phyloP scores from a whole-genome alignment of 2,329 filamentous ascomycete genomes.

The Scortechinia acanthostroma region DNA sequence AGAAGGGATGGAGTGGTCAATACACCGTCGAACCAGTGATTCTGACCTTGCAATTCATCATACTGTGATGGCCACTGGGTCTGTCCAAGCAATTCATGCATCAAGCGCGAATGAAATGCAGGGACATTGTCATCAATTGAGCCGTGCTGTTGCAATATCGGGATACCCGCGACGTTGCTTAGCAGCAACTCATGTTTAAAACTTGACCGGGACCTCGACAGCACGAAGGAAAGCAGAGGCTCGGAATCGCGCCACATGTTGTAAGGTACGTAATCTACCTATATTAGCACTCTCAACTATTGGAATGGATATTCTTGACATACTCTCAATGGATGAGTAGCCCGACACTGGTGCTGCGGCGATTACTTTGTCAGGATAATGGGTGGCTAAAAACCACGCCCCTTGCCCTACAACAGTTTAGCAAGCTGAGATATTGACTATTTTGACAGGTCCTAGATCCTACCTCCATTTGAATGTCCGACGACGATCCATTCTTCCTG shows the following conservation, averaged over 20 bases:
- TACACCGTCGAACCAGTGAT: slow-evolving; percentile 42
- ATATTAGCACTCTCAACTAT: background rate
- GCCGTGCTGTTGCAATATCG: slow-evolving; percentile 45
- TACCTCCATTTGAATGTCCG: slow-evolving; percentile 47
- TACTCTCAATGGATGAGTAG: slow-evolving; percentile 43
- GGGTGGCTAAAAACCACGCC: slow-evolving; percentile 43
- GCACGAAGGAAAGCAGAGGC: slow-evolving; percentile 30
- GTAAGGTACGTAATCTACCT: slow-evolving; percentile 42
- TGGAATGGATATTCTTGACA: slow-evolving; percentile 13
- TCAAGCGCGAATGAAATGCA: slow-evolving; percentile 41
- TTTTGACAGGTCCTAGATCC: background rate
- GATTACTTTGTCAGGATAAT: slow-evolving; percentile 44
- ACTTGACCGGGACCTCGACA: slow-evolving; percentile 35
- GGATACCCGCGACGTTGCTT: slow-evolving; percentile 37
- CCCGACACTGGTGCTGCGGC: slow-evolving; percentile 44
- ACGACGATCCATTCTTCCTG: slow-evolving; percentile 35
- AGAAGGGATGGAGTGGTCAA: slow-evolving; percentile 38
- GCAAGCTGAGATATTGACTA: no score
- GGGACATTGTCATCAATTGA: slow-evolving; percentile 46
- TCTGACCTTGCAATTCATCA: slow-evolving; percentile 33
- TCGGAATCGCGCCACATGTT: slow-evolving; percentile 40
- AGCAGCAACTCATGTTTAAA: slow-evolving; percentile 46
- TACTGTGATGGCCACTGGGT: slow-evolving; percentile 31
- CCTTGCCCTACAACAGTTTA: slow-evolving; percentile 32
- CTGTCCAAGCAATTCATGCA: slow-evolving; percentile 34